These are phyloP conservation scores for Euphorbia peplus DNA, from an alignment of 345 rosid species.

Conservation along the genomic window DNA sequence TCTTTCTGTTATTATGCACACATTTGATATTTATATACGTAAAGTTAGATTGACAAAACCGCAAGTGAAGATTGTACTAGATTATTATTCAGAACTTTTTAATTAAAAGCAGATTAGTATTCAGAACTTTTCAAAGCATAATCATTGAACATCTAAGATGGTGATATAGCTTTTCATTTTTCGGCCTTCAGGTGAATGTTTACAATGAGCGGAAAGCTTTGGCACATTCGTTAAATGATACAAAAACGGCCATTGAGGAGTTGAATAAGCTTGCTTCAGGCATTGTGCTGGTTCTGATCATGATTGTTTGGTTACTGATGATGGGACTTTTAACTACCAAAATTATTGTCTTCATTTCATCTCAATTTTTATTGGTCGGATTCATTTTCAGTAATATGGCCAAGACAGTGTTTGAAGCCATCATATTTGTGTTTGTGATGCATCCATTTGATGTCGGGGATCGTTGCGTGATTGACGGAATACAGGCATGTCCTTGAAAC, in stretches of 20 bases:
- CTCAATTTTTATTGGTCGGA: slow-evolving; percentile 51
- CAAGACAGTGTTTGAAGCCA: slow-evolving; percentile 61
- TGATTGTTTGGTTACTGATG: slow-evolving; percentile 47
- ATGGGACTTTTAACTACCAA: slow-evolving; percentile 57
- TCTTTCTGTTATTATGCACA: background rate
- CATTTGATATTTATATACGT: too few species aligned
- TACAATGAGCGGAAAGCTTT: slow-evolving; percentile 56
- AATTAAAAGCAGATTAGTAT: background rate
- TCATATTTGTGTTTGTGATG: slow-evolving; percentile 75
- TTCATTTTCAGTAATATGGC: slow-evolving; percentile 62
- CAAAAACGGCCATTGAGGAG: slow-evolving; percentile 69
- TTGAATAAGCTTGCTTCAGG: slow-evolving; percentile 54
- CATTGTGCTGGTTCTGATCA: slow-evolving; percentile 29
- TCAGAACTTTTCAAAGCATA: background rate
- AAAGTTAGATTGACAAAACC: background rate
- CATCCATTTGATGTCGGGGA: slow-evolving; percentile 83
- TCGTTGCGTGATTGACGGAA: slow-evolving; percentile 78
- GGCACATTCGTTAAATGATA: slow-evolving; percentile 57
- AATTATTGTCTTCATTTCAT: slow-evolving; percentile 50
- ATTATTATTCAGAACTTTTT: background rate
- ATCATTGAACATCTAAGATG: background rate
- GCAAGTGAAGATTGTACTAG: background rate
- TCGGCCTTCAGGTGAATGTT: slow-evolving; percentile 57
- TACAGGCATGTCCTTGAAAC: slow-evolving; percentile 41
- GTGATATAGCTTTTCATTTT: background rate